Evolutionary conservation across 768 basidiomycete species (phyloP).

Genomic region (Grammothele lineata): DNA sequence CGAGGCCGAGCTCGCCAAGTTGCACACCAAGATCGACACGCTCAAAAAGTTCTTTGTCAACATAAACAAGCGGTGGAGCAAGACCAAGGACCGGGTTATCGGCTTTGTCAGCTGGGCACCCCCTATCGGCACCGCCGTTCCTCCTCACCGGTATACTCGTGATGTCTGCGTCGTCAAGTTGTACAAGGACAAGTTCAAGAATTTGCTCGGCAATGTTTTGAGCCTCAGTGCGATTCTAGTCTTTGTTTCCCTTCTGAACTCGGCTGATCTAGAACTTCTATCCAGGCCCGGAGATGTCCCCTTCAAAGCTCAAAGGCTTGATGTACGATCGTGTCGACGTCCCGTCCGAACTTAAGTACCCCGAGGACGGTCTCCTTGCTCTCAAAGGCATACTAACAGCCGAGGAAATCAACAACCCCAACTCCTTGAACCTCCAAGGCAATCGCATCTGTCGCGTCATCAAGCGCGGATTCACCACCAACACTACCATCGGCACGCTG

Average conservation of each 20-base stretch:
- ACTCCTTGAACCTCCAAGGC: constrained; percentile 17
- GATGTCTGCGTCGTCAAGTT: constrained; percentile 16
- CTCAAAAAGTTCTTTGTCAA: constrained; percentile 10
- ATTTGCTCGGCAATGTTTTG: constrained; percentile 14
- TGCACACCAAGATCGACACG: constrained; percentile 7
- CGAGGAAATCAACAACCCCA: constrained; percentile 25
- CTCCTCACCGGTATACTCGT: constrained; percentile 12
- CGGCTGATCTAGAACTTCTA: too few species aligned
- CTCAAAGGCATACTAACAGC: constrained; percentile 21
- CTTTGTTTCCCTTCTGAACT: too few species aligned
- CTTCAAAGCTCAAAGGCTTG: neutral
- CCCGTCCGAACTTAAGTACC: neutral
- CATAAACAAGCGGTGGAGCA: constrained; percentile 14
- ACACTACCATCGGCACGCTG: neutral
- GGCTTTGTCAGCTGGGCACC: constrained; percentile 20
- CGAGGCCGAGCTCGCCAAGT: too few species aligned
- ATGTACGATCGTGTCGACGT: neutral
- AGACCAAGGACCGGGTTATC: constrained; percentile 9
- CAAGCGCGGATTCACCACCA: constrained; percentile 26
- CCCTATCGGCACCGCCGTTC: constrained; percentile 9
- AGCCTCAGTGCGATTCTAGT: constrained; percentile 24
- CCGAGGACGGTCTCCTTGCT: constrained; percentile 3
- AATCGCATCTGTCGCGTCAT: constrained; percentile 30
- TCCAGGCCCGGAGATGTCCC: neutral
- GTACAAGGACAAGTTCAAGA: constrained; percentile 12